Evolutionary conservation across 371 early-diverging fungal species (phyloP), one percentile per base, ranked within the genome.

Genomic region (Neoconidiobolus thromboides): DNA sequence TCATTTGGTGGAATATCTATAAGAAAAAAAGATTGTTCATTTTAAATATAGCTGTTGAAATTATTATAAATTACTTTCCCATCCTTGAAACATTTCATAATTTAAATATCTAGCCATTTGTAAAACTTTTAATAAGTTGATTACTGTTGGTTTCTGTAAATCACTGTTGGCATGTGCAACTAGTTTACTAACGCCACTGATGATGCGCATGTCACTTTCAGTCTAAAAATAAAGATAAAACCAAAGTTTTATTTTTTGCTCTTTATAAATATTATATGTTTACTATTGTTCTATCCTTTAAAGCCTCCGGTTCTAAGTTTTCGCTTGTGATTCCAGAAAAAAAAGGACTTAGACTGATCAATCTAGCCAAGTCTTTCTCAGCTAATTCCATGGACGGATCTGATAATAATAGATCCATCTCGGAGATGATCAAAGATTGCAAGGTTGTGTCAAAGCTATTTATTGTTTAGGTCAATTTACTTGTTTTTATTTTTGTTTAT

Each of bases 1-100:
- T 57, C 57, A 43, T 43, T 46, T 7, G 57, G 57, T 40, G 57
- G 57, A 4, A 57, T 57, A 6, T 15, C 57, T 57, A 54, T 9
- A 9, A 4, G 41, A 41, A 43, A 42, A 43, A 14, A 44, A 51
- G 3, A 51, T 3, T 51, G 0, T 26, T 26, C 26, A 26, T 26
- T 26, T 3, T 49, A 49, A 49, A 49, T 10, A 10, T 49, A 49
- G 4, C 4, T 14, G 40, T 10, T 3, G 1, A 3, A 9, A 15
- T 26, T 26, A 26, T 26, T 26, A 26, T 26, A 37, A 4, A 36
- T 9, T 50, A 49, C 48, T 42, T 4, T 59, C 48, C 60, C 60
- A 59, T 3, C 37, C 50, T n/a, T 48, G 48, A 42, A 26, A 15
- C 3, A 49, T 4, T 7, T 59, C 49, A n/a, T 59, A 59, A 50